Base-by-base conservation (phyloP, 1,284 basidiomycete genomes). In the Sporisorium reilianum region DNA sequence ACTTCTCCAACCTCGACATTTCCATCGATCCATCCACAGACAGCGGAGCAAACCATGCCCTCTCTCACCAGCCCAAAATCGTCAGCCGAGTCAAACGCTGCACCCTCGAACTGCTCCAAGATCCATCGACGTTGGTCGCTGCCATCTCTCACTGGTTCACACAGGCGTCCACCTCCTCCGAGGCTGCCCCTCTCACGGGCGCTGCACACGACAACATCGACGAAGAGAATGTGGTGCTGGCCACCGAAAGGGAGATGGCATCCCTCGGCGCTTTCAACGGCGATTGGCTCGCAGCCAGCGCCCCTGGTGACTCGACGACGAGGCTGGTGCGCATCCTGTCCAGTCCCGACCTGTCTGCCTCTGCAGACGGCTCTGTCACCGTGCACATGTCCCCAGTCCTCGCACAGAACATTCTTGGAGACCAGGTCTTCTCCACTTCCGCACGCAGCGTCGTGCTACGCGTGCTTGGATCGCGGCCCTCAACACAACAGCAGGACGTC, bases 181-280 rank as follows among this genome's bases (percentile, higher is more conserved):
- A 64, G 14, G 26, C 55, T 18, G 30, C 48, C 2, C 26, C 55
- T n/a, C 44, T 61, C n/a, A 46, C 41, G n/a, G 68, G 64, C 45
- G 20, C 50, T 28, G 59, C 64, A 46, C 38, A 26, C 1, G 64
- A 72, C 51, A 79, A 74, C 26, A 54, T 84, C 20, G 83, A 84
- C 44, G 75, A 74, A 34, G 78, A 80, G 44, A 73, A 71, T 38
- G 64, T 76, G 16, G 55, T 80, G 16, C 67, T 83, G 16, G 65
- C 82, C 5, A 72, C 55, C 28, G 80, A 84, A 44, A 46, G 55
- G 26, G 91, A 92, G 55, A 87, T 97, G 18, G 90, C 90, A 12
- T 87, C 88, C 51, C 85, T 94, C 28, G 94, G 94, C 0, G 86
- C 93, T 5, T 89, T 95, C 72, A 90, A 90, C 75, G 92, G 93